Evolutionary conservation across 2,329 filamentous ascomycete genomes (phyloP), one percentile per base, ranked within the genome.

Genomic region (Fusarium pilosicola): DNA sequence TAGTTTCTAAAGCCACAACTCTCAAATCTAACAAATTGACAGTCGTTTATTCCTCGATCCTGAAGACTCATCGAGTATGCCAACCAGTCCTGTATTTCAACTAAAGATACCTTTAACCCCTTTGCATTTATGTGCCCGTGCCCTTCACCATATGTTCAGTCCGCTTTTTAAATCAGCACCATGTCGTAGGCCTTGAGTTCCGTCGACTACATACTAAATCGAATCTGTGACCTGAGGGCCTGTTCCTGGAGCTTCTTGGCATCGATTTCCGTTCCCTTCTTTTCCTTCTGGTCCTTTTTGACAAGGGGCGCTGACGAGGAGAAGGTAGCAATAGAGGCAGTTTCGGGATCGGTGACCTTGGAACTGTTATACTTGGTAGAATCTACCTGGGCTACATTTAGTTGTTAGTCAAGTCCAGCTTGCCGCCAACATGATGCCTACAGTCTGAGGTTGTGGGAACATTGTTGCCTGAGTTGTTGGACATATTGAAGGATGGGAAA

Each of bases 1-100:
- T 75, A 91, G 88, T 28, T 92, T 92, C 74, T 91, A 81, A 71
- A 26, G 8, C 15, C 24, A 10, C 6, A 22, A 13, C 3, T 32
- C 34, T 28, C 7, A 11, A 44, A 15, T 42, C n/a, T 28, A 22
- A 28, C 36, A 26, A 42, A 42, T n/a, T 22, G 34, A 42, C 39
- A 44, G 20, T 54, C 36, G 56, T 59, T 36, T 24, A 51, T 60
- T 56, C 14, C 38, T 42, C 12, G 18, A 52, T 15, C 22, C 18
- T 22, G 15, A 38, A 22, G 32, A 39, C 24, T 54, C n/a, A 17
- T 36, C 49, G 18, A 38, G 32, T 51, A 58, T 41, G 32, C 32
- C 51, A 24, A 32, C 22, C 38, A 70, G 59, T 41, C 44, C 36
- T 32, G 24, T 52, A 65, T 20, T 69, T 69, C 51, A 41, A 45